Conservation (phyloP, 1,139 yeast genomes). For the Sugiyamaella sp. region DNA sequence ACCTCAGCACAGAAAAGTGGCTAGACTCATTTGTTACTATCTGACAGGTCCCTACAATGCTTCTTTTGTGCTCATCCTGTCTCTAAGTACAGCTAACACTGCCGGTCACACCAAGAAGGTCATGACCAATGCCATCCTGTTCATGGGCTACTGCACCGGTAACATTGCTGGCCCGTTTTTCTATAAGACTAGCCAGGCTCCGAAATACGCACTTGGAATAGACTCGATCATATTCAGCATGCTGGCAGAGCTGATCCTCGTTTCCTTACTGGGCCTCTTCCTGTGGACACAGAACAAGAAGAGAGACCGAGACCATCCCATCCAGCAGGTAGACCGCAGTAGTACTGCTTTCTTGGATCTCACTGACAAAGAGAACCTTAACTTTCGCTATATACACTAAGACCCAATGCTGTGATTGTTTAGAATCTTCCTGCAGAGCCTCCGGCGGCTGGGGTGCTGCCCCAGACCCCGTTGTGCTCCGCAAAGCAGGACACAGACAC, state of each 20-base stretch:
- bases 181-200: conserved; percentile 53
- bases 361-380: conserved; percentile 64
- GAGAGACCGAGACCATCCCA: conserved; percentile 25
- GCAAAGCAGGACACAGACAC: too few species aligned
- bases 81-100: conserved; percentile 53
- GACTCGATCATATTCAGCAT: conserved; percentile 46
- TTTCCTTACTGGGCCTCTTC: conserved; percentile 39
- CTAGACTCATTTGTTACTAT: conserved; percentile 35
- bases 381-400: conserved; percentile 54
- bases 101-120: conserved; percentile 62
- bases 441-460: too few species aligned
- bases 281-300: conserved; percentile 40
- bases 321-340: conserved; percentile 8
- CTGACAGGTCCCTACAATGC: conserved; percentile 41
- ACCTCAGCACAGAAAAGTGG: conserved; percentile 28
- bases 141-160: conserved; percentile 59
- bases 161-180: conserved; percentile 60
- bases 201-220: conserved; percentile 51
- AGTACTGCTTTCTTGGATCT: conserved; percentile 55
- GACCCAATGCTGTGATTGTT: too few species aligned
- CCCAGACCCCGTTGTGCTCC: too few species aligned
- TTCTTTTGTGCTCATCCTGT: conserved; percentile 52
- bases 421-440: too few species aligned
- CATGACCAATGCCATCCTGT: conserved; percentile 48
- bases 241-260: conserved; percentile 36